Base-by-base conservation (phyloP, 2,329 filamentous ascomycete genomes). In the Dactylonectria macrodidyma region DNA sequence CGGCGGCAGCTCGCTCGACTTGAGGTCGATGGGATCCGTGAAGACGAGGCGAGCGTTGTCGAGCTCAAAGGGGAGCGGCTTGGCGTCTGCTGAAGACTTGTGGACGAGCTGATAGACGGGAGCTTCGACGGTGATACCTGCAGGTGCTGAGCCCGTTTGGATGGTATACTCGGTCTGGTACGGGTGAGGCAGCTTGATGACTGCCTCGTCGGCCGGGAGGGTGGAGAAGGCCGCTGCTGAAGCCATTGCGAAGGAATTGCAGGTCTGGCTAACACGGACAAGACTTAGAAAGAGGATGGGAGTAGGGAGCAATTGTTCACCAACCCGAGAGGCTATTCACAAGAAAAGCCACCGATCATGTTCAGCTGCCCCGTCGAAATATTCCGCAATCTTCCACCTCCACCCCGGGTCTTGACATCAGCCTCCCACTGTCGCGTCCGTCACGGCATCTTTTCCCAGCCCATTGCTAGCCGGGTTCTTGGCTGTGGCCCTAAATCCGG, bases 161-260 rank as follows among this genome's bases (percentile, higher is more conserved):
- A 86, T 73, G 9, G 78, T 73, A 76, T 86, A 87, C 60, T 85
- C 81, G 44, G 83, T 82, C 47, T 82, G 80, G 76, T 86, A 86
- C 2, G 85, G 85, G 71, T 87, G 83, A 62, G 85, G 85, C 41
- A 87, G 84, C 79, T 83, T 84, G 72, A 87, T 75, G 62, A 85
- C 73, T 24, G 79, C 80, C 71, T 85, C 81, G 63, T 79, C 75
- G 26, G 77, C 67, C 59, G 71, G 58, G 55, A 74, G 52, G 50
- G 72, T 66, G 16, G 73, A 73, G 50, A 76, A 75, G n/a, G 71
- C 52, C 8, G 59, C 26, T 46, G 66, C 55, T 30, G 69, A 63
- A 44, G 72, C 64, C 75, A 76, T 76, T 63, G 47, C 62, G 54
- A 33, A 7, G 11, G 46, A 51, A 61, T 57, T 44, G 50, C 19